Percentiles rank a stretch among this genome's conserved stretches.
Evolutionary conservation across 2,329 filamentous ascomycete genomes (phyloP).

Genomic region (Epichloe coenophiala): DNA sequence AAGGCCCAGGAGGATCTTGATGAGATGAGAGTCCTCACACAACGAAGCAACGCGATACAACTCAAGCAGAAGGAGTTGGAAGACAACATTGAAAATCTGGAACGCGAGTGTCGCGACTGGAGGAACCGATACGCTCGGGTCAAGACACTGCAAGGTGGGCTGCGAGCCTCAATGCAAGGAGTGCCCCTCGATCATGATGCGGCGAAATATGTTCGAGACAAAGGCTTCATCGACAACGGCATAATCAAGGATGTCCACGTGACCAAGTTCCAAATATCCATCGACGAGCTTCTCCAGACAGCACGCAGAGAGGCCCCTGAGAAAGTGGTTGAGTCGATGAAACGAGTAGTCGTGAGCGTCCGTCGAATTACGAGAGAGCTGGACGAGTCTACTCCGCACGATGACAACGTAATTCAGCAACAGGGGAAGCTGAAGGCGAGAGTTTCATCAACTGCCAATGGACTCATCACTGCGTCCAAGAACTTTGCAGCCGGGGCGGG

Average conservation of each 20-base stretch:
- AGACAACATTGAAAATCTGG: slow-evolving; percentile 59
- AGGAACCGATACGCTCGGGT: slow-evolving; percentile 75
- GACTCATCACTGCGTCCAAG: slow-evolving; percentile 86
- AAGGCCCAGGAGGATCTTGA: slow-evolving; percentile 72
- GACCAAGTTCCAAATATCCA: slow-evolving; percentile 86
- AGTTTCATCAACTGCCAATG: slow-evolving; percentile 89
- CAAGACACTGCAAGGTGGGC: slow-evolving; percentile 72
- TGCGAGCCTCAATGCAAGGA: slow-evolving; percentile 70
- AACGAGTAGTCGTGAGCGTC: slow-evolving; percentile 68
- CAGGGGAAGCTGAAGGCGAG: slow-evolving; percentile 62
- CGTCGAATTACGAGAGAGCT: slow-evolving; percentile 77
- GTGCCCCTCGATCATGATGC: slow-evolving; percentile 58
- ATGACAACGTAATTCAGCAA: slow-evolving; percentile 41
- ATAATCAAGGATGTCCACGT: slow-evolving; percentile 83
- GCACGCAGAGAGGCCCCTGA: slow-evolving; percentile 63
- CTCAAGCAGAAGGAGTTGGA: slow-evolving; percentile 73
- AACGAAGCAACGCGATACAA: slow-evolving; percentile 63
- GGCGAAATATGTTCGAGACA: slow-evolving; percentile 51
- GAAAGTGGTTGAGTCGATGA: slow-evolving; percentile 73
- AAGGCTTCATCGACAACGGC: slow-evolving; percentile 57
- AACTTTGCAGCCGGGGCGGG: slow-evolving; percentile 76
- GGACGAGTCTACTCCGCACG: slow-evolving; percentile 40
- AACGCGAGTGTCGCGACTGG: slow-evolving; percentile 80
- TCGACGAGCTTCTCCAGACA: slow-evolving; percentile 75
- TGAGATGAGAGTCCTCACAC: slow-evolving; percentile 80